Percentiles rank a stretch among this genome's conserved stretches.
Evolutionary conservation across 2,329 filamentous ascomycete species (phyloP).

Genomic region (Huntiella bhutanensis): DNA sequence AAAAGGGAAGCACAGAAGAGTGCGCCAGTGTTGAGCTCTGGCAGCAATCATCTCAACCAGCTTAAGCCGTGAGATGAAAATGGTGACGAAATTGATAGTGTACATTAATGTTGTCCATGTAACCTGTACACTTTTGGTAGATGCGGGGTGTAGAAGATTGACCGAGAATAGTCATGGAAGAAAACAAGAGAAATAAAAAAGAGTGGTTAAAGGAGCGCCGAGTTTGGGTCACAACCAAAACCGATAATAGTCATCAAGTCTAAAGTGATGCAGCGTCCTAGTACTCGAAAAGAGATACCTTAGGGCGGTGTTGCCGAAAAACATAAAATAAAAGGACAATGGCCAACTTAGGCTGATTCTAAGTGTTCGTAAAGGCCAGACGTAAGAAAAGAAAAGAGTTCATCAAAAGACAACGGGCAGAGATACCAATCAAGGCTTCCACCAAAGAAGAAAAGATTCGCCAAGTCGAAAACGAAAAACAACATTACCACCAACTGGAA

Average conservation of each 20-base stretch:
- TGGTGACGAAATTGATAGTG: background rate
- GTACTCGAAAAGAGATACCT: slow-evolving; percentile 8
- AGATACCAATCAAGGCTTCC: slow-evolving; percentile 10
- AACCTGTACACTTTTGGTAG: too few species aligned
- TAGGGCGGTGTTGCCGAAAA: slow-evolving; percentile 2
- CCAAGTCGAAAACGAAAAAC: slow-evolving; percentile 1
- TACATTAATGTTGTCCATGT: too few species aligned
- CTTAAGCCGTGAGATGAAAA: background rate
- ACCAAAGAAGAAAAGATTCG: slow-evolving; percentile 3
- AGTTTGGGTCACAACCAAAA: slow-evolving; percentile 4
- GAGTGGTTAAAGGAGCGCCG: slow-evolving; percentile 1
- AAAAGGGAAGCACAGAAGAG: background rate
- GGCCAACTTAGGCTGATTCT: slow-evolving; percentile 10
- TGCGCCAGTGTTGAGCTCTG: background rate
- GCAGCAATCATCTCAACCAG: background rate
- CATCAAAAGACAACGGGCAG: slow-evolving; percentile 11
- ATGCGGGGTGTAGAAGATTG: too few species aligned
- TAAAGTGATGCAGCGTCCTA: slow-evolving; percentile 3
- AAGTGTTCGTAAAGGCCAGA: slow-evolving; percentile 1
- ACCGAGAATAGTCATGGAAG: background rate
- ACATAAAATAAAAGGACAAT: background rate
- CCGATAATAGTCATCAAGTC: background rate
- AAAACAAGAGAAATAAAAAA: slow-evolving; percentile 3
- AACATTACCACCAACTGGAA: background rate
- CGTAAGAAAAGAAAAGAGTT: slow-evolving; percentile 6